Evolutionary conservation across 2,329 filamentous ascomycete genomes (phyloP), one percentile per base, ranked within the genome.

Genomic region (Beauveria sp.): DNA sequence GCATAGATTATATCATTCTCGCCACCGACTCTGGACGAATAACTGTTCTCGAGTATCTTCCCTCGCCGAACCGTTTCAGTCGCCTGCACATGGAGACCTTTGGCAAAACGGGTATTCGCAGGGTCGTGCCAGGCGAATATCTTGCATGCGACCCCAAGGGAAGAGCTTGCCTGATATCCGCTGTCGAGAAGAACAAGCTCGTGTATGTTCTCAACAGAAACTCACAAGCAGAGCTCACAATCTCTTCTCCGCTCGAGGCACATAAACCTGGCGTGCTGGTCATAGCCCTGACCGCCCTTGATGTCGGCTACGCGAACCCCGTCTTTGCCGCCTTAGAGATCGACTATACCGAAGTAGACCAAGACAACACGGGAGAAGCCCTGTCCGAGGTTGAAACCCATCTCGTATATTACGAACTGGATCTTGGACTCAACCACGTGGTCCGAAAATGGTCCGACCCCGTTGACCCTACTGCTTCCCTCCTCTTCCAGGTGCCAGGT

Each of bases 161-260:
- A 61, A 86, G 95, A 78, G 96, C 96, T 60, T 96, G 93, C 71
- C 82, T 99, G 72, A 90, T 98, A 64, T 92, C 95, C 10, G 93
- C 93, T 5, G 83, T 93, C 60, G 96, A 99, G 78, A 99, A 99
- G 83, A 99, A 98, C 79, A 99, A 99, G 79, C 88, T 99, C 61
- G 95, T 99, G 67, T 99, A 99, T 76, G 93, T 99, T 70, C 82
- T 99, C 67, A 98, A 98, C 75, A 88, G 96, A 66, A 96, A 96
- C 76, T 85, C 92, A 3, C 91, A 98, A 75, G 93, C 93, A 20
- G 91, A 96, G 74, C 85, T 99, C 69, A 96, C 93, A 46, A 99
- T 99, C 56, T 99, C 95, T 5, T 99, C 95, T 16, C 95, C 95
- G 0, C 82, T 99, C 20, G 96, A 99, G 76, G 96, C 95, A 2